A percentile compares a stretch with the other conserved stretches of the same genome.
phyloP scores from a whole-genome alignment of 2,329 filamentous ascomycete genomes.

The Aspergillus fumigatus region DNA sequence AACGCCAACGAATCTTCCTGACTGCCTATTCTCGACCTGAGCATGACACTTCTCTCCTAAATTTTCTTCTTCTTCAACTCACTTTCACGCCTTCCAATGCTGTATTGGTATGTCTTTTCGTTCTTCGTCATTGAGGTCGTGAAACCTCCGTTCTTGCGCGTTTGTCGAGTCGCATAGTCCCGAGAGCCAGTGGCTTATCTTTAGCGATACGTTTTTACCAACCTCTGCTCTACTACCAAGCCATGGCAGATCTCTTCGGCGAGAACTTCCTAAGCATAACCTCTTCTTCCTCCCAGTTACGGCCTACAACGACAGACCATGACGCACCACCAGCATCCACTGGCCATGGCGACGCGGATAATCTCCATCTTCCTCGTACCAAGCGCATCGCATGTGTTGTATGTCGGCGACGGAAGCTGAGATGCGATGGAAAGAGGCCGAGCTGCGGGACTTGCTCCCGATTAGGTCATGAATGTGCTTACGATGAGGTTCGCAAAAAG shows the following conservation, averaged over 20 bases:
- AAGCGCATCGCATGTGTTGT: conserved; percentile 95
- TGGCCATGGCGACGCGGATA: conserved; percentile 39
- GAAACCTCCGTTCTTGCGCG: conserved; percentile 5
- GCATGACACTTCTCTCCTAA: background rate
- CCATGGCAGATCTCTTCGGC: conserved; percentile 53
- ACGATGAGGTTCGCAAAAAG: conserved; percentile 90
- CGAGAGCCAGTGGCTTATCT: background rate
- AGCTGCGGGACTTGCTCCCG: conserved; percentile 84
- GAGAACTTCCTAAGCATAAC: conserved; percentile 46
- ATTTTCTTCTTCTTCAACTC: background rate
- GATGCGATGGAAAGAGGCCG: conserved; percentile 79
- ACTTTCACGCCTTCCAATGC: background rate
- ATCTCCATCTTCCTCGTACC: conserved; percentile 66
- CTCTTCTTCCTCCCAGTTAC: conserved; percentile 23
- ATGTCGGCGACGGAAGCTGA: conserved; percentile 85
- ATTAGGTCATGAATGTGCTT: conserved; percentile 81
- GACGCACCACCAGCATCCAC: conserved; percentile 26
- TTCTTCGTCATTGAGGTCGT: conserved; percentile 8
- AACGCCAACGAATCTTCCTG: background rate
- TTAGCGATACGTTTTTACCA: background rate
- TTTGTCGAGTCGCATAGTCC: background rate
- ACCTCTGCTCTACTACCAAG: conserved; percentile 7
- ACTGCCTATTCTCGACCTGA: background rate
- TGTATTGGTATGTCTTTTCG: background rate
- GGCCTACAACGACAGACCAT: conserved; percentile 9